These are phyloP conservation scores for Gossypium ekmanianum DNA, from an alignment of 345 rosid species.

Conservation along the genomic window DNA sequence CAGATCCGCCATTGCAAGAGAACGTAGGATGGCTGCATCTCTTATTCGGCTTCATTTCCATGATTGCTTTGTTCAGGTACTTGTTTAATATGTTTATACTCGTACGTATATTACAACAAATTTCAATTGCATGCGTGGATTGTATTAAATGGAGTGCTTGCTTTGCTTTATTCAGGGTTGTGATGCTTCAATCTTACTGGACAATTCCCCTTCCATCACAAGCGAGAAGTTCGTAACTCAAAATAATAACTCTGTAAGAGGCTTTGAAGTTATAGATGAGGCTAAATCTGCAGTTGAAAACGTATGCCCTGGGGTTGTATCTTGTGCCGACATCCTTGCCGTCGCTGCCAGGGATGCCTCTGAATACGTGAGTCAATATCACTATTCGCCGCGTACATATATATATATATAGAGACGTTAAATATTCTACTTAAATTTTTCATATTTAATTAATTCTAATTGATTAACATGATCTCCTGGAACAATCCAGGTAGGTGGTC, in stretches of 20 bases:
- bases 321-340: constrained; percentile 60
- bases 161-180: constrained; percentile 32
- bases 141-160: not conserved
- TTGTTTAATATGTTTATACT: not conserved
- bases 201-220: constrained; percentile 20
- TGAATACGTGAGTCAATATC: constrained; percentile 22
- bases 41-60: constrained; percentile 64
- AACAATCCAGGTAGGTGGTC: constrained; percentile 39
- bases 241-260: constrained; percentile 26
- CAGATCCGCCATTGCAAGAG: constrained; percentile 25
- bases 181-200: constrained; percentile 53
- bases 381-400: not conserved
- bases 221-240: constrained; percentile 37
- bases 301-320: constrained; percentile 48
- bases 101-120: not conserved
- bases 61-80: constrained; percentile 53
- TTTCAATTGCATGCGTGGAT: not conserved
- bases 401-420: not conserved
- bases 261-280: constrained; percentile 40
- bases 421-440: too few species aligned
- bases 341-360: constrained; percentile 44
- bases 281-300: constrained; percentile 49
- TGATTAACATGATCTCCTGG: not conserved
- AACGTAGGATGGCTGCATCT: constrained; percentile 59
- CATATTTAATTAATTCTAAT: not conserved